Evolutionary conservation across 2,329 filamentous ascomycete species (phyloP).

Genomic region (Cordyceps farinosa): DNA sequence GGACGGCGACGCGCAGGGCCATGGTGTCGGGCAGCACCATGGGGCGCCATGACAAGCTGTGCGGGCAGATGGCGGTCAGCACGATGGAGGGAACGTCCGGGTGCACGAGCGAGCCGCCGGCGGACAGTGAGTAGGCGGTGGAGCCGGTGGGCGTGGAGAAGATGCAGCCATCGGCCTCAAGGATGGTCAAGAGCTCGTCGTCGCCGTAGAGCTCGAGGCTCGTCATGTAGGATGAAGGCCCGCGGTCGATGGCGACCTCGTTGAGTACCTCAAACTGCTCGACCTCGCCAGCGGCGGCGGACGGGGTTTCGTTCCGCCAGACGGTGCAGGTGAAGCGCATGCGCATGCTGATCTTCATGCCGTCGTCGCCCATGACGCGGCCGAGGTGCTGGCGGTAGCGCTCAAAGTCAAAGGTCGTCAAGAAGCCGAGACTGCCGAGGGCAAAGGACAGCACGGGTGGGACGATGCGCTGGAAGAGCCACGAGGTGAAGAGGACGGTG

Average conservation of each 20-base stretch:
- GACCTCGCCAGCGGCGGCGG: conserved; percentile 61
- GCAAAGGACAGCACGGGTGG: conserved; percentile 83
- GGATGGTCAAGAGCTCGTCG: conserved; percentile 88
- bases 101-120: conserved; percentile 91
- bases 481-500: conserved; percentile 83
- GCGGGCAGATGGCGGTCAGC: conserved; percentile 94
- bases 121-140: conserved; percentile 93
- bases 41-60: conserved; percentile 92
- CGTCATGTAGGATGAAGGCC: conserved; percentile 93
- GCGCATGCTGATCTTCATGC: conserved; percentile 94
- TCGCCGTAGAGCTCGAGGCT: conserved; percentile 96
- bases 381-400: conserved; percentile 84
- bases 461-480: conserved; percentile 88
- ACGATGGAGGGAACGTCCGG: conserved; percentile 96
- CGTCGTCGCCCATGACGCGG: conserved; percentile 86
- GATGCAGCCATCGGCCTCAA: conserved; percentile 96
- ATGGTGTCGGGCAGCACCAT: conserved; percentile 97
- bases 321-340: conserved; percentile 99
- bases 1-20: conserved; percentile 83
- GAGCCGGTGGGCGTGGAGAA: conserved; percentile 94
- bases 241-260: conserved; percentile 96
- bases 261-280: conserved; percentile 98
- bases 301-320: conserved; percentile 64
- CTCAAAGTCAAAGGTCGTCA: conserved; percentile 84
- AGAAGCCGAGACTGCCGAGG: conserved; percentile 79